phyloP scores from a whole-genome alignment of 2,329 filamentous ascomycete genomes.

The Pleoardoris graminearum region DNA sequence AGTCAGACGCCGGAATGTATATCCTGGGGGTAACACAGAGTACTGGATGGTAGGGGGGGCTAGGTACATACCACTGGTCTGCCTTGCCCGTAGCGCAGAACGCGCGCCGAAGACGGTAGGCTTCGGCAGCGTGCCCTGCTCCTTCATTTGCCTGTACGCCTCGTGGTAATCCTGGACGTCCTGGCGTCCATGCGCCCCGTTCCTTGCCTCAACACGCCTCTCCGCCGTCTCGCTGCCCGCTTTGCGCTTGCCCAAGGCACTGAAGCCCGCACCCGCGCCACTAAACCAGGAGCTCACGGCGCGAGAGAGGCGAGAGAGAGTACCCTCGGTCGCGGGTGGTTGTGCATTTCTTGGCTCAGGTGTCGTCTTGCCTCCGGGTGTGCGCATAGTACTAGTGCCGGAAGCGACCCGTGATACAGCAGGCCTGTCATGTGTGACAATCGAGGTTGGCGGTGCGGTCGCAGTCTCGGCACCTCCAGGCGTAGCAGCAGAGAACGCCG shows the following conservation, averaged over 20 bases:
- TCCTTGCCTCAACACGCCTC: neutral
- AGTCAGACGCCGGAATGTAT: too few species aligned
- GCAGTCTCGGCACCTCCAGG: neutral
- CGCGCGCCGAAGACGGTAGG: slow-evolving; percentile 37
- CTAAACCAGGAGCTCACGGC: slow-evolving; percentile 31
- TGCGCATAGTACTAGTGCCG: neutral
- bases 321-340: slow-evolving; percentile 21
- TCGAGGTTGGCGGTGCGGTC: neutral
- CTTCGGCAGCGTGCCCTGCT: slow-evolving; percentile 36
- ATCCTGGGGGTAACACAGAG: too few species aligned
- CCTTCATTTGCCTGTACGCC: slow-evolving; percentile 39
- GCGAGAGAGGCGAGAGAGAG: slow-evolving; percentile 35
- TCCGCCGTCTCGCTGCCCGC: slow-evolving; percentile 27
- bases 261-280: slow-evolving; percentile 10
- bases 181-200: slow-evolving; percentile 8
- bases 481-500: slow-evolving; percentile 5
- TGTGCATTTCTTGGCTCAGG: slow-evolving; percentile 9
- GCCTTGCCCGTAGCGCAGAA: slow-evolving; percentile 22
- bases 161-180: slow-evolving; percentile 35
- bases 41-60: neutral
- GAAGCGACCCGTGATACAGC: slow-evolving; percentile 5
- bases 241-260: slow-evolving; percentile 39
- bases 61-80: slow-evolving; percentile 12
- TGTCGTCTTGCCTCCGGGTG: neutral
- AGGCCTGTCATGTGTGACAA: slow-evolving; percentile 2